These are phyloP conservation scores for Fusarium tjaetaba DNA, from an alignment of 2,329 filamentous ascomycete genomes.

Conservation along the genomic window DNA sequence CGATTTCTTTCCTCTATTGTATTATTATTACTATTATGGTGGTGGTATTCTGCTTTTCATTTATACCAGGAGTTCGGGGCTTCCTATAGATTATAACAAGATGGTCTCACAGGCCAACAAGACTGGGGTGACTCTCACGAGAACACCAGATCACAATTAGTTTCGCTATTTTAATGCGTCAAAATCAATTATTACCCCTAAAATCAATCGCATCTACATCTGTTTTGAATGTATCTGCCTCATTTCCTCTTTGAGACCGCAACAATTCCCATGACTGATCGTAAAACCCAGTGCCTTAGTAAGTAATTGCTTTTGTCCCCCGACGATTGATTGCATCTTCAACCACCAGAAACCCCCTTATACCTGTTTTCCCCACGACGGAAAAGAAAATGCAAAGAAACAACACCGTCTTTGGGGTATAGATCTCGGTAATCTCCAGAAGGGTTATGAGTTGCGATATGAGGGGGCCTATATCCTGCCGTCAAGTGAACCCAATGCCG, in stretches of 20 bases:
- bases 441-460: slow-evolving; percentile 8
- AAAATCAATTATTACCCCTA: slow-evolving; percentile 13
- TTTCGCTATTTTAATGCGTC: neutral
- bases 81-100: neutral
- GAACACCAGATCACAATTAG: neutral
- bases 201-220: slow-evolving; percentile 17
- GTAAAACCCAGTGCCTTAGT: neutral
- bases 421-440: slow-evolving; percentile 24
- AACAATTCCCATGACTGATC: slow-evolving; percentile 20
- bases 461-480: slow-evolving; percentile 13
- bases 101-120: neutral
- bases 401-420: neutral
- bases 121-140: slow-evolving; percentile 4
- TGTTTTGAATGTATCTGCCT: slow-evolving; percentile 12
- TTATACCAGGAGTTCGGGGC: slow-evolving; percentile 20
- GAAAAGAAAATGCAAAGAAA: slow-evolving; percentile 27
- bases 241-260: neutral
- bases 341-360: slow-evolving; percentile 13
- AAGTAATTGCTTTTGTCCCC: slow-evolving; percentile 2
- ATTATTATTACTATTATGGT: neutral
- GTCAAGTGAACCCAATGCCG: slow-evolving; percentile 14
- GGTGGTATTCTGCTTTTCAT: slow-evolving; percentile 13
- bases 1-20: neutral
- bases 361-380: slow-evolving; percentile 3
- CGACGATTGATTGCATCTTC: neutral